These are phyloP conservation scores for Saturnispora besseyi DNA, from an alignment of 805 yeast genomes.

Conservation along the genomic window DNA sequence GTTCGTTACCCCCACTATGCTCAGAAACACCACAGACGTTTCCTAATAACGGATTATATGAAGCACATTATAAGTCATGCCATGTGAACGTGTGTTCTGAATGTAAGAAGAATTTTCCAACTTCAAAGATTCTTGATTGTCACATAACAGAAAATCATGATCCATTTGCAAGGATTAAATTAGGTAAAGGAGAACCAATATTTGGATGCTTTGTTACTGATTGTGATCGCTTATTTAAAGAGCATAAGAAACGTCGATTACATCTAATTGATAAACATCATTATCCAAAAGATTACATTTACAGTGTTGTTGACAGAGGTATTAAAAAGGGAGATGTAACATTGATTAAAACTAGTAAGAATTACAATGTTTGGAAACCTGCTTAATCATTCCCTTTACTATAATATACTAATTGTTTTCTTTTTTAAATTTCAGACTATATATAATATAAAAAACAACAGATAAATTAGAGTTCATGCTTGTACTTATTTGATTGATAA, in stretches of 20 bases:
- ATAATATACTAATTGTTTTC: not conserved
- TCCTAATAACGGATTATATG: conserved; percentile 10
- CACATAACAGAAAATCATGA: conserved; percentile 49
- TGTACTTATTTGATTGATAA: conserved; percentile 66
- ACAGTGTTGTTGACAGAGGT: conserved; percentile 25
- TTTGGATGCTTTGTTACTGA: conserved; percentile 35
- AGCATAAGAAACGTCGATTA: conserved; percentile 33
- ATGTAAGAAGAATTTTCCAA: conserved; percentile 36
- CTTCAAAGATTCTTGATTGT: conserved; percentile 32
- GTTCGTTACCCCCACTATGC: conserved; percentile 21
- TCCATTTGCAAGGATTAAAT: conserved; percentile 32
- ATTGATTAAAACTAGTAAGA: conserved; percentile 16
- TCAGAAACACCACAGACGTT: conserved; percentile 12
- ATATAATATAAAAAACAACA: not conserved
- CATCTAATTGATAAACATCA: conserved; percentile 45
- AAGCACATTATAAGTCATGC: conserved; percentile 19
- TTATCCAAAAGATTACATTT: conserved; percentile 33
- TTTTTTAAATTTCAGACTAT: not conserved
- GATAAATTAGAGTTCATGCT: not conserved
- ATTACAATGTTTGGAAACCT: conserved; percentile 14
- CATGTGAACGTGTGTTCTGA: conserved; percentile 29
- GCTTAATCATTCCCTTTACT: not conserved
- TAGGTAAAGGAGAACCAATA: conserved; percentile 31
- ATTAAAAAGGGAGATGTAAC: conserved; percentile 16
- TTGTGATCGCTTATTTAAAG: conserved; percentile 34